A percentile compares a stretch with the other conserved stretches of the same genome.
These are phyloP conservation scores for Taphrina sp. DNA, from an alignment of 1,139 yeast species.

Conservation along the genomic window DNA sequence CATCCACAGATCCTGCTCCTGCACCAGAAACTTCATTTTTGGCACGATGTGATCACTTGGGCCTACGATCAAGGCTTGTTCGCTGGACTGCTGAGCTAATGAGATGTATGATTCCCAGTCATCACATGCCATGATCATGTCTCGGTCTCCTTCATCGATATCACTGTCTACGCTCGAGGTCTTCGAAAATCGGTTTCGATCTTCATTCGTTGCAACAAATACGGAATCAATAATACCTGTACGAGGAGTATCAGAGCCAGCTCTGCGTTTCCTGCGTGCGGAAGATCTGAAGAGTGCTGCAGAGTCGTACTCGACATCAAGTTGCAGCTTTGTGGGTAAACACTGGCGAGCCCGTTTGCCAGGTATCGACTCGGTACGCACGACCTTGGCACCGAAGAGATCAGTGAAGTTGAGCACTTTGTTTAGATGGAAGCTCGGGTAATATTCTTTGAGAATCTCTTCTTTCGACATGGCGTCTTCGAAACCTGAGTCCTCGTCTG, in stretches of 20 bases:
- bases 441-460: constrained; percentile 47
- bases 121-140: constrained; percentile 20
- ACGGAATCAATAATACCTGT: constrained; percentile 7
- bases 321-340: constrained; percentile 52
- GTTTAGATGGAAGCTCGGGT: constrained; percentile 61
- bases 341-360: constrained; percentile 60
- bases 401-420: constrained; percentile 64
- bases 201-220: neutral
- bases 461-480: constrained; percentile 43
- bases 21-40: neutral
- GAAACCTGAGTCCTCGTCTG: constrained; percentile 45
- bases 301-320: constrained; percentile 55
- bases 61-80: neutral
- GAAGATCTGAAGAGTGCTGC: constrained; percentile 47
- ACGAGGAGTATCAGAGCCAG: neutral
- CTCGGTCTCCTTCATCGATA: constrained; percentile 5
- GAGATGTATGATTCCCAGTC: constrained; percentile 17
- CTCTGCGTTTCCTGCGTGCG: constrained; percentile 4
- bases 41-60: too few species aligned
- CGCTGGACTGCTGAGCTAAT: neutral
- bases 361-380: constrained; percentile 53
- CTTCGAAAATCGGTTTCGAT: neutral
- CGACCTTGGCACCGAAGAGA: constrained; percentile 64
- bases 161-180: neutral
- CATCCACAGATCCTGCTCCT: constrained; percentile 46